These are phyloP conservation scores for Lactarius trivialis DNA, from an alignment of 768 basidiomycete species.

Conservation along the genomic window DNA sequence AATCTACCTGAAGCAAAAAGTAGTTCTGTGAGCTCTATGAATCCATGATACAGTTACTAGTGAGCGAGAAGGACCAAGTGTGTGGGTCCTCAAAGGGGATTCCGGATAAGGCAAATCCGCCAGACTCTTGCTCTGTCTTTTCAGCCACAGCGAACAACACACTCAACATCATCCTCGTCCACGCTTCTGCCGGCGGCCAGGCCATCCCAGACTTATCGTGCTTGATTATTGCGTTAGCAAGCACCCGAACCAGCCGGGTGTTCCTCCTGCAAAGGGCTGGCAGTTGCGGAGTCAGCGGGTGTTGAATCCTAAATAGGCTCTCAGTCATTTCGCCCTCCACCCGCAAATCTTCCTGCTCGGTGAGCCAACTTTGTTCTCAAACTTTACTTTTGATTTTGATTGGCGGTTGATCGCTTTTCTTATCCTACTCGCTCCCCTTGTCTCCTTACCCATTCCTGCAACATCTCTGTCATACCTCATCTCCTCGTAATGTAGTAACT, in stretches of 20 bases:
- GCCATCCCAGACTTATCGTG: conserved; percentile 13
- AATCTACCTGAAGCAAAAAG: too few species aligned
- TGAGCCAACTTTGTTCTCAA: conserved; percentile 26
- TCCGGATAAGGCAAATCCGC: conserved; percentile 12
- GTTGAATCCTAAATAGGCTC: conserved; percentile 27
- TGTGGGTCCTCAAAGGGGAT: conserved; percentile 7
- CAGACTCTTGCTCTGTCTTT: conserved; percentile 13
- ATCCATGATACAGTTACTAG: too few species aligned
- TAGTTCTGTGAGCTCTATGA: too few species aligned
- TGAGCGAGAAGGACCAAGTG: too few species aligned
- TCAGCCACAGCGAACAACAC: conserved; percentile 22
- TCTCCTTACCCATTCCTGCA: not conserved
- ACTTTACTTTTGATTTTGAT: conserved; percentile 25
- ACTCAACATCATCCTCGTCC: conserved; percentile 7
- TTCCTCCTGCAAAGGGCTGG: not conserved
- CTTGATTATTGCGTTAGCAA: not conserved
- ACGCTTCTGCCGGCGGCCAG: not conserved
- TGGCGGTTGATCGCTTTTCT: conserved; percentile 23
- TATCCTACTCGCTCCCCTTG: conserved; percentile 6
- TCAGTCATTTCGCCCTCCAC: conserved; percentile 24
- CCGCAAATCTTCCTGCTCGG: conserved; percentile 27
- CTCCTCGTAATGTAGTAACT: conserved; percentile 10
- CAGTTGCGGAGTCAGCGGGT: conserved; percentile 23
- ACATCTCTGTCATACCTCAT: not conserved
- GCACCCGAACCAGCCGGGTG: conserved; percentile 3